Evolutionary conservation across 176 grass and related monocot species (phyloP), one percentile per base, ranked within the genome.

Genomic region (Raddia distichophylla): DNA sequence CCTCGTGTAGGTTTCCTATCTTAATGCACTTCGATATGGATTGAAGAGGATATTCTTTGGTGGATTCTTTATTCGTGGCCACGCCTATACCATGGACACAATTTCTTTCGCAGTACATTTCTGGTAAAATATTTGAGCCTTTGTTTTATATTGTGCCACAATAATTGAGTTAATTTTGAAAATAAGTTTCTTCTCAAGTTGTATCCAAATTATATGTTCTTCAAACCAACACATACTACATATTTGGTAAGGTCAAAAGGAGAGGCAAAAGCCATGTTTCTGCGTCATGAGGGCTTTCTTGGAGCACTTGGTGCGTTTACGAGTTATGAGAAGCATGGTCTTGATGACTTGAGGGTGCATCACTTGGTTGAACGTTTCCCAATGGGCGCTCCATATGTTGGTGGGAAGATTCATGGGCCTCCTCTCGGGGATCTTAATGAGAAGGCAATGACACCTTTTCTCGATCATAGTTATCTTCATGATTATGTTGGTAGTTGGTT

Each of bases 71-170:
- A 98, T 98, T 82, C 95, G 95, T 79, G 95, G 95, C 5, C 95
- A 98, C 86, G 95, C 95, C 58, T 98, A 98, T 76, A 98, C 95
- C 56, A 98, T 98, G 95, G 95, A 98, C 72, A 98, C 95, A 22
- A 98, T 98, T 89, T 93, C 95, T 86, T 98, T 98, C 82, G 92
- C 95, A 20, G 95, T 98, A 42, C 60, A 95, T 91, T 98, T 98
- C 85, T 98, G 95, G 95, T 95, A 97, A 88, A 68, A 44, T 40
- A 14, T 33, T 87, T 10, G 19, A 77, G 16, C 45, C 46, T 55
- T 62, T 43, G 42, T 82, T 51, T 18, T 62, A 48, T 40, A 20
- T 17, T 73, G 53, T 81, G 15, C 2, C 18, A 45, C 22, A 33
- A 27, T 52, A 47, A 20, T 71, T 55, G 19, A 45, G 9, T 80